Percentiles rank a stretch among this genome's conserved stretches.
Conservation (phyloP, 192 early-diverging fungal species). For the Umbelopsis sp. region DNA sequence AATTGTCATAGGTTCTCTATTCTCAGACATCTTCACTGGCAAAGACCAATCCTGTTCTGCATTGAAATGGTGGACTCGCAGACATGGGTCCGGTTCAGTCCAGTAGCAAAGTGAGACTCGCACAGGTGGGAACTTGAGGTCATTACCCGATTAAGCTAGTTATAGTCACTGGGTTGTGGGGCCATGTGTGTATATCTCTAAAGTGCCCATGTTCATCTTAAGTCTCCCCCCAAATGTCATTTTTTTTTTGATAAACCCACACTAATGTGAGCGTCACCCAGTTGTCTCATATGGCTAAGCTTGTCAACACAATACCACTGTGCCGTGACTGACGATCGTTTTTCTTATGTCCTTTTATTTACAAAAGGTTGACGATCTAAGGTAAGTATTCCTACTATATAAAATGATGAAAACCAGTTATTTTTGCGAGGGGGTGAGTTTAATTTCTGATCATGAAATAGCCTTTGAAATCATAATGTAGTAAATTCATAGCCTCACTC, state of each 20-base stretch:
- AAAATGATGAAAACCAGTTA: too few relatives aligned
- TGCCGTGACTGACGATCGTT: background rate
- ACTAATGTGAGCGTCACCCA: conserved; percentile 6
- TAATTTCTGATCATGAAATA: too few relatives aligned
- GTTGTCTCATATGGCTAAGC: background rate
- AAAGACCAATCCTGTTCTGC: too few relatives aligned
- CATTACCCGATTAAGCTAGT: conserved; percentile 2
- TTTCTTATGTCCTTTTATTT: background rate
- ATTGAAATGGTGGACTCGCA: background rate
- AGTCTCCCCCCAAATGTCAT: conserved; percentile 11
- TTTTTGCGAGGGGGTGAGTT: too few relatives aligned
- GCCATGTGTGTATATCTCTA: background rate
- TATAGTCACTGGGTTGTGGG: background rate
- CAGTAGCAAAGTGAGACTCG: background rate
- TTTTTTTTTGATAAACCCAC: background rate
- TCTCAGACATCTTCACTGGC: too few relatives aligned
- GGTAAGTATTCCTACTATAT: too few relatives aligned
- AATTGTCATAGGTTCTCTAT: too few relatives aligned
- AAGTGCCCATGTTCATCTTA: background rate
- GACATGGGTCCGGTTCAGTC: conserved; percentile 10
- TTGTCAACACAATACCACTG: conserved; percentile 8
- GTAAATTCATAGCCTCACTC: too few relatives aligned
- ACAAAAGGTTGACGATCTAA: background rate
- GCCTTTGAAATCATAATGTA: too few relatives aligned
- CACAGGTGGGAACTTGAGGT: conserved; percentile 1